Evolutionary conservation across 768 basidiomycete species (phyloP).

Genomic region (Ramaria sp.): DNA sequence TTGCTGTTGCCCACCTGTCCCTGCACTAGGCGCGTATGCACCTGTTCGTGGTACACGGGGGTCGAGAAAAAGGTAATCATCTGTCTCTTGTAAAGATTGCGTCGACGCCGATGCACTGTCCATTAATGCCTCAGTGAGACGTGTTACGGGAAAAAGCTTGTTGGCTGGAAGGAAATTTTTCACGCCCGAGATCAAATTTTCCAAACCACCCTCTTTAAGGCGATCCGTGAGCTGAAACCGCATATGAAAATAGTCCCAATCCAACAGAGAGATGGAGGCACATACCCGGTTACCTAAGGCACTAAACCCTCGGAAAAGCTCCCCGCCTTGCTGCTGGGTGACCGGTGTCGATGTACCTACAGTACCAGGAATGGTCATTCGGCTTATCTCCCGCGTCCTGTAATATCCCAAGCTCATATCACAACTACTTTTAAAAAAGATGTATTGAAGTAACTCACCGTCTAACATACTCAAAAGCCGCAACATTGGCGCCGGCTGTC

Average conservation of each 20-base stretch:
- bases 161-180: slow-evolving; percentile 96
- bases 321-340: slow-evolving; percentile 65
- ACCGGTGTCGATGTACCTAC: slow-evolving; percentile 59
- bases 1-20: slow-evolving; percentile 21
- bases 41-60: slow-evolving; percentile 65
- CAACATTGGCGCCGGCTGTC: slow-evolving; percentile 65
- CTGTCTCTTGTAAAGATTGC: slow-evolving; percentile 90
- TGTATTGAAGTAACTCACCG: slow-evolving; percentile 22
- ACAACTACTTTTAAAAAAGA: not conserved
- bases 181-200: slow-evolving; percentile 94
- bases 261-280: not conserved
- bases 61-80: slow-evolving; percentile 92
- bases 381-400: slow-evolving; percentile 77
- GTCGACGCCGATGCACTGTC: slow-evolving; percentile 91
- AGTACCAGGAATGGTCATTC: slow-evolving; percentile 72
- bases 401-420: not conserved
- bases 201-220: slow-evolving; percentile 90
- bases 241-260: not conserved
- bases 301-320: slow-evolving; percentile 90
- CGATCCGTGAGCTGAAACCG: slow-evolving; percentile 71
- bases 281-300: slow-evolving; percentile 79
- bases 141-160: slow-evolving; percentile 85
- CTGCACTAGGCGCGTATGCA: slow-evolving; percentile 26
- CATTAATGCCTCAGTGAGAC: slow-evolving; percentile 93
- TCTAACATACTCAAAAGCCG: slow-evolving; percentile 88